Conservation (phyloP, 345 rosid genomes). For the Passiflora organensis region DNA sequence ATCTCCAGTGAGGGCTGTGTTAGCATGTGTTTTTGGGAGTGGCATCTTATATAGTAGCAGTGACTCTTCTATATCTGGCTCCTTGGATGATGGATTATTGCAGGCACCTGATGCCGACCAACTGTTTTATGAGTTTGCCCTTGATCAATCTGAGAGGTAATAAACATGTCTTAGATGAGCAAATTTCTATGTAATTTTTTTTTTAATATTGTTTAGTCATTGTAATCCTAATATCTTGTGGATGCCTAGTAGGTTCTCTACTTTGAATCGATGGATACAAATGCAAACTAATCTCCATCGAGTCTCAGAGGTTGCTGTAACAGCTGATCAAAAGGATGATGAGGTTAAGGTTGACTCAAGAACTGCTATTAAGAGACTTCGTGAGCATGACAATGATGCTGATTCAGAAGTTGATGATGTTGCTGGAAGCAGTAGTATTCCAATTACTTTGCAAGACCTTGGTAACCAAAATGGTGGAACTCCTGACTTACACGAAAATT, state of each 20-base stretch:
- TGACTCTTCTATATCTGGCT: conserved; percentile 61
- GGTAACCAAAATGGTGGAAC: conserved; percentile 40
- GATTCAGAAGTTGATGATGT: conserved; percentile 72
- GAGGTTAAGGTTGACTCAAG: conserved; percentile 51
- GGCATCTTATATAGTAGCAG: conserved; percentile 71
- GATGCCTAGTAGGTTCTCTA: conserved; percentile 63
- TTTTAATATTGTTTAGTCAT: conserved; percentile 11
- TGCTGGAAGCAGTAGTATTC: conserved; percentile 32
- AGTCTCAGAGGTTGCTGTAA: conserved; percentile 85
- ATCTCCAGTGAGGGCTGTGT: conserved; percentile 88
- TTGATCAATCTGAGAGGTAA: conserved; percentile 98
- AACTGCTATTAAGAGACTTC: conserved; percentile 65
- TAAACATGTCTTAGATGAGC: conserved; percentile 4
- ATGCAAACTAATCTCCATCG: conserved; percentile 95
- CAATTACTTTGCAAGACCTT: conserved; percentile 39
- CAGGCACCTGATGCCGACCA: conserved; percentile 68
- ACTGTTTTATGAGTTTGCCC: conserved; percentile 89
- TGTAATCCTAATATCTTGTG: conserved; percentile 9
- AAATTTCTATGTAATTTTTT: conserved; percentile 10
- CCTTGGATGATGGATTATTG: conserved; percentile 52
- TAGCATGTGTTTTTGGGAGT: conserved; percentile 97
- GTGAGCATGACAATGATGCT: conserved; percentile 65
- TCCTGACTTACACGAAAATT: conserved; percentile 29
- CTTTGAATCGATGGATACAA: conserved; percentile 96
- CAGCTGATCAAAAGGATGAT: conserved; percentile 49